Evolutionary conservation across 441 rosid species (phyloP).

Genomic region (Eruca vesicaria): DNA sequence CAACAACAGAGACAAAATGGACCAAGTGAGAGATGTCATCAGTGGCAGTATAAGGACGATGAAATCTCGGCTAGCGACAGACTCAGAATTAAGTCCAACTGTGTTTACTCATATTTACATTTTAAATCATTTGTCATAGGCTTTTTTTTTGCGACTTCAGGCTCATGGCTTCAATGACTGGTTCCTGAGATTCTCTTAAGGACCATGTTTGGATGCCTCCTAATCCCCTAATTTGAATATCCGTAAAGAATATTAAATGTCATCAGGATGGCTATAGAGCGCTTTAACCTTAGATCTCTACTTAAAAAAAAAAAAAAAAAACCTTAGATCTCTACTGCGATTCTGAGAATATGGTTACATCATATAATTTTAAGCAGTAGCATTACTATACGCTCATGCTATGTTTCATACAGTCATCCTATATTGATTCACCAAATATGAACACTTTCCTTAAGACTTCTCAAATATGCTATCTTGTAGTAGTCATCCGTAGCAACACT

Average conservation of each 20-base stretch:
- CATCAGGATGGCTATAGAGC: not conserved
- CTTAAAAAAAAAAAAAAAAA: no score
- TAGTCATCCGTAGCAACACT: not conserved
- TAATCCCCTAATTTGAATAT: no score
- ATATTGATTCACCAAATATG: not conserved
- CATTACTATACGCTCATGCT: constrained; percentile 11
- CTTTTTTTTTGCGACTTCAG: no score
- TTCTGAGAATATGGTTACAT: not conserved
- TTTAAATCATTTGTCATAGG: constrained; percentile 29
- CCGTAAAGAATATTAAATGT: no score
- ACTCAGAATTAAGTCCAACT: constrained; percentile 14
- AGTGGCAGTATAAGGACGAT: not conserved
- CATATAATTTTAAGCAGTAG: not conserved
- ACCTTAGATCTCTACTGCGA: not conserved
- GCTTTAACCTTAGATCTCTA: constrained; percentile 1
- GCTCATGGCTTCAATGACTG: no score
- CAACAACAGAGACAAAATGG: constrained; percentile 10
- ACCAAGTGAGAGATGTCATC: not conserved
- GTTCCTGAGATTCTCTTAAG: no score
- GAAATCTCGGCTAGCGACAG: not conserved
- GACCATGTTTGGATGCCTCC: no score
- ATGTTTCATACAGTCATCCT: not conserved
- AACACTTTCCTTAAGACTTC: not conserved
- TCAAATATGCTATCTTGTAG: not conserved
- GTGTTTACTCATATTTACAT: constrained; percentile 32